These are phyloP conservation scores for Aspergillus ibericus DNA, from an alignment of 2,329 filamentous ascomycete species.

Conservation along the genomic window DNA sequence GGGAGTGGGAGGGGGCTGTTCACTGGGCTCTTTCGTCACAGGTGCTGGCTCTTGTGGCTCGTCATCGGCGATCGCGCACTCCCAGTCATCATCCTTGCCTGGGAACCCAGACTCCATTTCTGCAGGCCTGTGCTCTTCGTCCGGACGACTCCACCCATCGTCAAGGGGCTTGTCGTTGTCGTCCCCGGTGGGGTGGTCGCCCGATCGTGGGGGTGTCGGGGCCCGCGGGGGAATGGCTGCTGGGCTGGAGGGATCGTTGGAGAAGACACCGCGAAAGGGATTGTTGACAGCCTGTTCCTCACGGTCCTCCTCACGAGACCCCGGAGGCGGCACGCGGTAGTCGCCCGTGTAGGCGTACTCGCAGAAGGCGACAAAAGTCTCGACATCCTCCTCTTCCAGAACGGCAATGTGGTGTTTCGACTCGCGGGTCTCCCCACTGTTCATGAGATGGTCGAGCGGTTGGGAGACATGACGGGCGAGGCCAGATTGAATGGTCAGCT, in stretches of 20 bases:
- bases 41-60: conserved; percentile 4
- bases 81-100: conserved; percentile 3
- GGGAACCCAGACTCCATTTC: background rate
- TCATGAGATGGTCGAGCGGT: conserved; percentile 47
- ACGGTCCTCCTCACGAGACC: conserved; percentile 21
- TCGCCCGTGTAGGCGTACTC: conserved; percentile 53
- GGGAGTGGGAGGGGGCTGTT: conserved; percentile 2
- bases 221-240: conserved; percentile 1
- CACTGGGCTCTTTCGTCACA: background rate
- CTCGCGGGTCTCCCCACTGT: conserved; percentile 48
- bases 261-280: conserved; percentile 16
- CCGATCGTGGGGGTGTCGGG: background rate
- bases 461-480: conserved; percentile 47
- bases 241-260: conserved; percentile 12
- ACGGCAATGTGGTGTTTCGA: conserved; percentile 44
- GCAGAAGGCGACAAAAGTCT: conserved; percentile 51
- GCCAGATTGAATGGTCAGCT: conserved; percentile 48
- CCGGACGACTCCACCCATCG: background rate
- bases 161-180: background rate
- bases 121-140: background rate
- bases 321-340: conserved; percentile 41
- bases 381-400: conserved; percentile 49
- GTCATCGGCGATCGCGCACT: conserved; percentile 9
- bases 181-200: background rate
- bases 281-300: conserved; percentile 17